phyloP scores from a whole-genome alignment of 2,329 filamentous ascomycete species.

The Scopulariopsis brevicaulis region DNA sequence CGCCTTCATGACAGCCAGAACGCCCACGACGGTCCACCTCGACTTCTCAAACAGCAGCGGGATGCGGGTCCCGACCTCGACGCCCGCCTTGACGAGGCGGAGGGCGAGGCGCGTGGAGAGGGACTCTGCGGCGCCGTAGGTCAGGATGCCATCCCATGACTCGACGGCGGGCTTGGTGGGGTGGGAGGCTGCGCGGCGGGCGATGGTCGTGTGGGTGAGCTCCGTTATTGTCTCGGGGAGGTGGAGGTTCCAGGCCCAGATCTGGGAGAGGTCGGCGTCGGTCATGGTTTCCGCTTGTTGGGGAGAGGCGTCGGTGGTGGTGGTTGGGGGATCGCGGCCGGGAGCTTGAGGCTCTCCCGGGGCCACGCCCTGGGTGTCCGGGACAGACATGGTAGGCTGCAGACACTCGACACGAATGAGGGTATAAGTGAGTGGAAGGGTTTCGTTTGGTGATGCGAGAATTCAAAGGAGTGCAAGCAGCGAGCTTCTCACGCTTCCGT shows the following conservation, averaged over 20 bases:
- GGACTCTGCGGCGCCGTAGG: conserved; percentile 30
- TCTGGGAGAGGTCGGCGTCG: conserved; percentile 24
- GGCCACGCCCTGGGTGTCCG: not conserved
- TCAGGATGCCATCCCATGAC: conserved; percentile 37
- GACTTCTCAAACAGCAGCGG: conserved; percentile 40
- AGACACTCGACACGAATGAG: not conserved
- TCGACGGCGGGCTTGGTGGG: conserved; percentile 30
- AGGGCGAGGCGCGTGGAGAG: conserved; percentile 28
- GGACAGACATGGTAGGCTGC: not conserved
- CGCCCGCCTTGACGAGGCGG: conserved; percentile 23
- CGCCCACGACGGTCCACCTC: conserved; percentile 29
- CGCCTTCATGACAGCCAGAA: conserved; percentile 35
- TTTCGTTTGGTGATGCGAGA: not conserved
- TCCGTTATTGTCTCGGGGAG: conserved; percentile 25
- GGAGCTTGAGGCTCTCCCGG: not conserved
- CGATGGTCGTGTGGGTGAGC: conserved; percentile 36
- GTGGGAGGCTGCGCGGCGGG: conserved; percentile 20
- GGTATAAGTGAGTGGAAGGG: not conserved
- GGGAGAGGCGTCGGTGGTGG: not conserved
- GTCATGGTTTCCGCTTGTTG: not conserved
- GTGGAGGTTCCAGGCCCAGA: conserved; percentile 33
- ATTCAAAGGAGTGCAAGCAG: not conserved
- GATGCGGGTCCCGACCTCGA: conserved; percentile 26
- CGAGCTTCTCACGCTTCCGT: not conserved
- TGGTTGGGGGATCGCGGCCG: not conserved